Evolutionary conservation across 768 basidiomycete genomes (phyloP), one percentile per base, ranked within the genome.

Genomic region (Trametes coccinea): DNA sequence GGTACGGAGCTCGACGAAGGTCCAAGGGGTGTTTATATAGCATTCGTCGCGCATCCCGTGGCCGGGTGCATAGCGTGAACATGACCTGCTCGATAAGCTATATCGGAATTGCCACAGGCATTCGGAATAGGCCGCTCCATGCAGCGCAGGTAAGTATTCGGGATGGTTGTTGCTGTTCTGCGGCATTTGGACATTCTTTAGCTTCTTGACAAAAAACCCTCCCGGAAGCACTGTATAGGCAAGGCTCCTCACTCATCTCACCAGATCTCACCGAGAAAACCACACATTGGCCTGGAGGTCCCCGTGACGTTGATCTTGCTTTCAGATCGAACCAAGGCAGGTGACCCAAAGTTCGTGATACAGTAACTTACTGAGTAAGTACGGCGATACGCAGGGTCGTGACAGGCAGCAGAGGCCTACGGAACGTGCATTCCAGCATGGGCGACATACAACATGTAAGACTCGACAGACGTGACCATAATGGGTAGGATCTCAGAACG

Each of bases 361-460:
- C n/a, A n/a, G n/a, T n/a, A n/a, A n/a, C n/a, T n/a, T n/a, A n/a
- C n/a, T n/a, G n/a, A n/a, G n/a, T n/a, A n/a, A n/a, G n/a, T n/a
- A n/a, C n/a, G n/a, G n/a, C n/a, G n/a, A n/a, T n/a, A n/a, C n/a
- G n/a, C 41, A 4, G 53, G 27, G n/a, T 33, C 45, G 47, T 49
- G 53, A 47, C 40, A 55, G 57, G 53, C 46, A 63, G 39, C 45
- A 53, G 39, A 44, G 11, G 57, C 57, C 57, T 49, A 45, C 5
- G 49, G 53, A 55, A 40, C 16, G n/a, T 54, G n/a, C 43, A 53
- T 53, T 59, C 49, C 58, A 60, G 58, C 62, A 64, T 64, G 59
- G 49, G 37, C 54, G 57, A 64, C 62, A 64, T 64, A 64, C 58
- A 64, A 56, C 62, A 64, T 64, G 55, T 47, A 39, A 39, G 37